These are phyloP conservation scores for Mycena crocata DNA, from an alignment of 768 basidiomycete species.

Conservation along the genomic window DNA sequence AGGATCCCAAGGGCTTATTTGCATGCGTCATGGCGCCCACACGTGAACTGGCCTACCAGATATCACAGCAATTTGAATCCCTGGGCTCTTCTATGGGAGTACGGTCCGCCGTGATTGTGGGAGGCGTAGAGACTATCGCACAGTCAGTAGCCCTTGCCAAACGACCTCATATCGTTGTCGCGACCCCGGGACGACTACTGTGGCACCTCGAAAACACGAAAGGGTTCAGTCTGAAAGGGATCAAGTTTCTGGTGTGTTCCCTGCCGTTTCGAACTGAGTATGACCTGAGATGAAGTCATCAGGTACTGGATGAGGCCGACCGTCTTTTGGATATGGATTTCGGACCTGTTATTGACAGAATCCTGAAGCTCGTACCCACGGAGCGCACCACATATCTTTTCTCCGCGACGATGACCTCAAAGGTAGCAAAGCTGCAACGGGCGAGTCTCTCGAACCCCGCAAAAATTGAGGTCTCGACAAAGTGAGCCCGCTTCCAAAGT, in stretches of 20 bases:
- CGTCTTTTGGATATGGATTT: constrained; percentile 97
- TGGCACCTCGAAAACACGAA: constrained; percentile 98
- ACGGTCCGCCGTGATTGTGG: constrained; percentile 91
- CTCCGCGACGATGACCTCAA: constrained; percentile 99
- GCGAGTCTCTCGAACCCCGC: constrained; percentile 96
- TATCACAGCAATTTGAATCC: constrained; percentile 95
- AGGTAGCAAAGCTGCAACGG: constrained; percentile 95
- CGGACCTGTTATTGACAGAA: constrained; percentile 94
- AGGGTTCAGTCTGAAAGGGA: constrained; percentile 86
- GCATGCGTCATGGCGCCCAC: constrained; percentile 96
- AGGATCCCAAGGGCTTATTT: constrained; percentile 93
- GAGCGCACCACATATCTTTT: constrained; percentile 96
- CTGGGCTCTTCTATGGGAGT: constrained; percentile 94
- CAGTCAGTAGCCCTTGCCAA: constrained; percentile 95
- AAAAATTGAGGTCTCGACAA: constrained; percentile 91
- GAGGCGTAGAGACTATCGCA: constrained; percentile 91
- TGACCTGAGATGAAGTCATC: constrained; percentile 14
- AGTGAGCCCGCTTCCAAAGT: constrained; percentile 61
- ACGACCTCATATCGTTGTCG: constrained; percentile 93
- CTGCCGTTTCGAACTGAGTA: background rate
- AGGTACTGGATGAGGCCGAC: constrained; percentile 99
- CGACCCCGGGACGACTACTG: constrained; percentile 92
- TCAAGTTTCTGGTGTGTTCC: constrained; percentile 86
- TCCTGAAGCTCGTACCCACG: constrained; percentile 93
- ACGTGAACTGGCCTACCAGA: constrained; percentile 98